Percentiles rank a stretch among this genome's conserved stretches.
phyloP scores from a whole-genome alignment of 2,329 filamentous ascomycete genomes.

The Colletotrichum liriopes region DNA sequence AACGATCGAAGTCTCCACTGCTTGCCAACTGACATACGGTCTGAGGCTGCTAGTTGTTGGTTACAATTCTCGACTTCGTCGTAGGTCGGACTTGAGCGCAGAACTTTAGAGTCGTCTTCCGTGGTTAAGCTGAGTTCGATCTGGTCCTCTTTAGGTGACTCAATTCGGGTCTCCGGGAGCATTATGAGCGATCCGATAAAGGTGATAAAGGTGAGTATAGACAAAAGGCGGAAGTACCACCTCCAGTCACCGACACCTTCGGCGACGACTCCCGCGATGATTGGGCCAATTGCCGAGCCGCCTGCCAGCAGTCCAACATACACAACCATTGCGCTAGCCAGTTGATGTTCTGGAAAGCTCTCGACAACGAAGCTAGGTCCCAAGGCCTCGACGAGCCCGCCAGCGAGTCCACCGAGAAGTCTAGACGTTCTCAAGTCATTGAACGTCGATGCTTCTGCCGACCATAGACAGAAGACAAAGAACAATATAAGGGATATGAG shows the following conservation, averaged over 20 bases:
- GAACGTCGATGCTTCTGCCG: conserved; percentile 40
- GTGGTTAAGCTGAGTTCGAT: neutral
- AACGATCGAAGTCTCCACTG: conserved; percentile 38
- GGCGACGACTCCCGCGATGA: conserved; percentile 42
- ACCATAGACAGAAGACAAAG: conserved; percentile 42
- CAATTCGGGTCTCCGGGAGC: conserved; percentile 43
- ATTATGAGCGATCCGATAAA: conserved; percentile 41
- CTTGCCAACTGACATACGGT: neutral
- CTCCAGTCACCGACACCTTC: conserved; percentile 41
- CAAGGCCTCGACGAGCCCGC: conserved; percentile 43
- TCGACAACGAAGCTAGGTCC: conserved; percentile 44
- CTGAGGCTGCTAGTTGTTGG: neutral
- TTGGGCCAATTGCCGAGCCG: conserved; percentile 45
- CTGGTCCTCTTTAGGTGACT: neutral
- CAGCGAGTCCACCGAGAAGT: conserved; percentile 41
- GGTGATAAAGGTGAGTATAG: conserved; percentile 42
- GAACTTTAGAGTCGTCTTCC: conserved; percentile 3
- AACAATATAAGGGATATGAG: conserved; percentile 44
- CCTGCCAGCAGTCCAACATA: conserved; percentile 40
- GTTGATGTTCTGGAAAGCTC: conserved; percentile 42
- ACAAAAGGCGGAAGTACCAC: conserved; percentile 44
- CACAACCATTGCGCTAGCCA: conserved; percentile 47
- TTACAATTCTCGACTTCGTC: conserved; percentile 21
- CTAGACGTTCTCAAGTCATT: conserved; percentile 33
- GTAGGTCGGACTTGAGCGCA: neutral